Conservation (phyloP, 805 yeast species). For the Ogataea pilisensis region DNA sequence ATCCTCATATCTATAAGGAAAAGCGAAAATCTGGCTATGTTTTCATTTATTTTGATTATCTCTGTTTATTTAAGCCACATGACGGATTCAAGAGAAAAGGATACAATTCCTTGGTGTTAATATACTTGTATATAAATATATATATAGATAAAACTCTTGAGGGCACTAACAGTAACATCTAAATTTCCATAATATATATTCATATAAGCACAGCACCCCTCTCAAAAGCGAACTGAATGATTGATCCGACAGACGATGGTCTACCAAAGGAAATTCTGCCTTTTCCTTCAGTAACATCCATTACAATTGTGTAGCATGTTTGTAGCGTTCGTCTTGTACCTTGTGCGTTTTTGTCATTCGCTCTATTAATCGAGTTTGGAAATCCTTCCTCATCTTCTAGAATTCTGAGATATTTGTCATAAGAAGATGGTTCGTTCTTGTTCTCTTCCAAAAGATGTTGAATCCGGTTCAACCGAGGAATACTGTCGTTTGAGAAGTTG, state of each 20-base stretch:
- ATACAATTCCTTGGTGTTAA: too few species aligned
- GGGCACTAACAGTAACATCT: too few species aligned
- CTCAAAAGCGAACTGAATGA: not conserved
- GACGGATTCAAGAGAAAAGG: too few species aligned
- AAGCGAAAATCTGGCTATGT: too few species aligned
- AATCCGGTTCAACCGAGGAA: conserved; percentile 2
- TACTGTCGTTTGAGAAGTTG: conserved; percentile 1
- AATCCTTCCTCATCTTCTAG: conserved; percentile 5
- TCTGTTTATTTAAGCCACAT: too few species aligned
- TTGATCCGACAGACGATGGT: conserved; percentile 4
- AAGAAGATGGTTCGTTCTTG: not conserved
- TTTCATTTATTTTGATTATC: too few species aligned
- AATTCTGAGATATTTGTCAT: conserved; percentile 2
- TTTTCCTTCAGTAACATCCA: conserved; percentile 2
- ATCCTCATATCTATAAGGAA: too few species aligned
- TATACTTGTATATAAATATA: too few species aligned
- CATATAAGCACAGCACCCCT: too few species aligned
- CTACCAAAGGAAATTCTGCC: conserved; percentile 7
- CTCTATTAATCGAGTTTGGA: conserved; percentile 8
- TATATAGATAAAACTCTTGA: too few species aligned
- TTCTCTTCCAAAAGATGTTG: conserved; percentile 1
- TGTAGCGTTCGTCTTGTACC: conserved; percentile 4
- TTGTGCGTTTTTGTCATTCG: not conserved
- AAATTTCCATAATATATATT: too few species aligned
- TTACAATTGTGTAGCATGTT: conserved; percentile 8